Percentiles rank a stretch among this genome's conserved stretches.
Conservation (phyloP, 2,329 filamentous ascomycete genomes). For the Penicillium sp. region DNA sequence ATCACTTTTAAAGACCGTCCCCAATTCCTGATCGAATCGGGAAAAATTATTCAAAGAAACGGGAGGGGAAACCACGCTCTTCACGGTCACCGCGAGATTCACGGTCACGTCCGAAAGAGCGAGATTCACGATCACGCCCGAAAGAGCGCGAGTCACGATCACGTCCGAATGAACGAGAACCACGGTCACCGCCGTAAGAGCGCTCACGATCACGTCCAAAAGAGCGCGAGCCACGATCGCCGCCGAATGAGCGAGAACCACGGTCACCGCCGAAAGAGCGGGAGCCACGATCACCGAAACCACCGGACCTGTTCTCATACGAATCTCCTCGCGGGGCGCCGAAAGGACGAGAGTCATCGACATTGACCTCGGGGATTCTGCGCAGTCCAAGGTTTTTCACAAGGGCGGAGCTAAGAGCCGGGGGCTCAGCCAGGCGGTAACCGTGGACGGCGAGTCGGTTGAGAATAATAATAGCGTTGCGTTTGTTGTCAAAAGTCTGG, state of each 20-base stretch:
- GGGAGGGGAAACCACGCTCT: background rate
- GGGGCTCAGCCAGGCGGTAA: slow-evolving; percentile 48
- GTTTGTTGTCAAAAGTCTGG: slow-evolving; percentile 34
- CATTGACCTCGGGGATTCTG: slow-evolving; percentile 26
- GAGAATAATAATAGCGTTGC: slow-evolving; percentile 43
- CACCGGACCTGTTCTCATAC: background rate
- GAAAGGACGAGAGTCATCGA: slow-evolving; percentile 1
- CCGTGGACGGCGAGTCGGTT: slow-evolving; percentile 49
- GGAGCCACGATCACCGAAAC: background rate
- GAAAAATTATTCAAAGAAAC: background rate
- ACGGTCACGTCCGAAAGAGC: background rate
- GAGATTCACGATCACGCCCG: background rate
- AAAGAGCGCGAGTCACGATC: background rate
- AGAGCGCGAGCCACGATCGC: background rate
- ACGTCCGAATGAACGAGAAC: slow-evolving; percentile 1
- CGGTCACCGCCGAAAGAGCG: background rate
- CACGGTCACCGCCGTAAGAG: background rate
- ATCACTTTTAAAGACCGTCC: background rate
- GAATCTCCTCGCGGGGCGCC: background rate
- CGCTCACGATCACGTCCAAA: background rate
- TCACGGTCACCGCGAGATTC: background rate
- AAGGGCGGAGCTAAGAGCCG: slow-evolving; percentile 26
- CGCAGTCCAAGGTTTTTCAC: slow-evolving; percentile 32
- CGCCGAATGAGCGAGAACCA: background rate
- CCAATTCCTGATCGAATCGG: background rate